Conservation (phyloP, 2,329 filamentous ascomycete genomes). For the Phaeosphaeria sp. region DNA sequence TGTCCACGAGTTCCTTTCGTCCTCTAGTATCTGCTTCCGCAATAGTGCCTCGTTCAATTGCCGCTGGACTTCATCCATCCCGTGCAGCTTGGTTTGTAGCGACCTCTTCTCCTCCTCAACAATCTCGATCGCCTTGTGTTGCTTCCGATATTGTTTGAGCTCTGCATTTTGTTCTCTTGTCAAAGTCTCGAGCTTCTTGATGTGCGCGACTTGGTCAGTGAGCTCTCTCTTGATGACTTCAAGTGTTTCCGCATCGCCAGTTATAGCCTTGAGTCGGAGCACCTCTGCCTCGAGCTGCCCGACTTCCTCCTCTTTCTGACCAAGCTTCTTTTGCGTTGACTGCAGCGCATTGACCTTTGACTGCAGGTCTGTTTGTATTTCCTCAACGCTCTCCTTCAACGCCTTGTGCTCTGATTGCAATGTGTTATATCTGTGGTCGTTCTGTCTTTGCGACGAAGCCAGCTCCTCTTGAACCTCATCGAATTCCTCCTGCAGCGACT, state of each 20-base stretch:
- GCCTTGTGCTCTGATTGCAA: conserved; percentile 66
- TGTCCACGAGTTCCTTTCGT: conserved; percentile 86
- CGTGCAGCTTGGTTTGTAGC: conserved; percentile 77
- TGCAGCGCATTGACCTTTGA: conserved; percentile 64
- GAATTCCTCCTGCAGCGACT: conserved; percentile 77
- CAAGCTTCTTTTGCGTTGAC: conserved; percentile 69
- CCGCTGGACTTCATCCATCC: conserved; percentile 74
- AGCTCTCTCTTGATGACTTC: conserved; percentile 86
- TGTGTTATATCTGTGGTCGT: conserved; percentile 64
- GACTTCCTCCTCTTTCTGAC: conserved; percentile 72
- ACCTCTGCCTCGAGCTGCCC: conserved; percentile 83
- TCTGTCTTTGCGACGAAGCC: conserved; percentile 72
- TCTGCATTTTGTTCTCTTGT: conserved; percentile 83
- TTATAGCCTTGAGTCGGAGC: conserved; percentile 81
- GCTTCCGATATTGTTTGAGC: conserved; percentile 79
- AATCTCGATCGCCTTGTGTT: conserved; percentile 87
- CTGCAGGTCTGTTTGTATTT: conserved; percentile 66
- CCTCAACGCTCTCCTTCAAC: conserved; percentile 65
- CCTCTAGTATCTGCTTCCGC: conserved; percentile 85
- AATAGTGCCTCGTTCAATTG: conserved; percentile 81
- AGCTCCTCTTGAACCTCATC: conserved; percentile 82
- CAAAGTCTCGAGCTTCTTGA: conserved; percentile 79
- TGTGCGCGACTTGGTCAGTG: conserved; percentile 90
- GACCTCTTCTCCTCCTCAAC: conserved; percentile 94
- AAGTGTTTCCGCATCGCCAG: conserved; percentile 85